Base-by-base conservation (phyloP, 73 alveolate genomes). In the Blepharisma stoltei region DNA sequence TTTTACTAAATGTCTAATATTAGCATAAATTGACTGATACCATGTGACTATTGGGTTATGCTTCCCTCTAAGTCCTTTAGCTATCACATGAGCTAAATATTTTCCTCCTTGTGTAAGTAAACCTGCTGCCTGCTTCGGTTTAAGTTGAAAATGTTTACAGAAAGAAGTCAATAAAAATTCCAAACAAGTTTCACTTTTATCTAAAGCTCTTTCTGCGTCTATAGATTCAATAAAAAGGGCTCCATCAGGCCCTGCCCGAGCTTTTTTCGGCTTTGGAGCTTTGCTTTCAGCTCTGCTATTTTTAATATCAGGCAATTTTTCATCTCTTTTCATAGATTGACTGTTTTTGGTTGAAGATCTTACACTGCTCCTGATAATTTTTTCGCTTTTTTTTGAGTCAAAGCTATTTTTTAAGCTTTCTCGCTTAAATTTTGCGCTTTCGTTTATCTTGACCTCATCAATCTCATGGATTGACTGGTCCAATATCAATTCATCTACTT, bases 101-200 rank as follows among this genome's bases (percentile, higher is more conserved):
- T 88, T 78, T 45, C 86, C 86, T 47, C 81, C 81, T 76, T 88
- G 79, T 21, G 95, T 88, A 20, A 88, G 79, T 46, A 88, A 80
- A n/a, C 89, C 95, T 6, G 95, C 95, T 6, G 92, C 89, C 67
- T 88, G 84, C 70, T 85, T 88, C 9, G 95, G 95, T 52, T 84
- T 80, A 86, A 88, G 71, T 18, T 65, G 41, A 55, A 88, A 81
- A 18, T 84, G 78, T 48, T 82, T 71, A 70, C 95, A 88, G 20
- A 84, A 75, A 14, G 92, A 79, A 52, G 78, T 80, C 23, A 88
- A 65, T 41, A 88, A 76, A 25, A 84, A 53, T 70, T 88, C 95
- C n/a, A 88, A 68, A 37, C 88, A 80, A 41, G 78, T 67, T 18
- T 84, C 90, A 6, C 85, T 73, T 23, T 84, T 82, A 6, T 70